Conservation (phyloP, 2,329 filamentous ascomycete genomes). For the Alternaria consortialis region DNA sequence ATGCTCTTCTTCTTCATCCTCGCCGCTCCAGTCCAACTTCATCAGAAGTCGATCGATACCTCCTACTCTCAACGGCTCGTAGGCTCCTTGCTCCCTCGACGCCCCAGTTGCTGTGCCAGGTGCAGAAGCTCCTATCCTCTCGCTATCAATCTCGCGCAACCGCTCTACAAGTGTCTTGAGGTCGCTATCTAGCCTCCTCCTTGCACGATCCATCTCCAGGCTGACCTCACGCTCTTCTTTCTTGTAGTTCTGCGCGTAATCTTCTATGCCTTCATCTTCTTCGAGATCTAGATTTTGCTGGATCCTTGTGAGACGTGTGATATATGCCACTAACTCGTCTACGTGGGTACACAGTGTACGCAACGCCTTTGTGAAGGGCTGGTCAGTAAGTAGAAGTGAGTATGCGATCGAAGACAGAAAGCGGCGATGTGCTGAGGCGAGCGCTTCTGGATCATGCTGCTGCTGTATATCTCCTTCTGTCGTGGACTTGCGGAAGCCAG, state of each 20-base stretch:
- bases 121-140: slow-evolving; percentile 49
- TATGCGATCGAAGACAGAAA: slow-evolving; percentile 76
- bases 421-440: slow-evolving; percentile 79
- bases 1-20: slow-evolving; percentile 41
- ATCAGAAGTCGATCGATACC: slow-evolving; percentile 87
- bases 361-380: slow-evolving; percentile 69
- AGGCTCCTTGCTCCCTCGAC: slow-evolving; percentile 59
- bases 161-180: slow-evolving; percentile 69
- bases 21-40: slow-evolving; percentile 77
- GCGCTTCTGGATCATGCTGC: slow-evolving; percentile 82
- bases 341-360: slow-evolving; percentile 75
- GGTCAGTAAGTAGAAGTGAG: slow-evolving; percentile 71
- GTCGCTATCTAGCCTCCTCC: slow-evolving; percentile 70
- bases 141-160: slow-evolving; percentile 68
- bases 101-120: slow-evolving; percentile 20
- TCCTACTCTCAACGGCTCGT: slow-evolving; percentile 75
- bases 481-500: slow-evolving; percentile 13
- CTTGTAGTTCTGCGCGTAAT: slow-evolving; percentile 58
- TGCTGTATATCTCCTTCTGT: slow-evolving; percentile 10
- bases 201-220: slow-evolving; percentile 69
- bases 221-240: slow-evolving; percentile 76
- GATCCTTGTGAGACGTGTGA: slow-evolving; percentile 77
- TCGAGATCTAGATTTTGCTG: slow-evolving; percentile 84
- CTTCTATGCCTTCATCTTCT: slow-evolving; percentile 81
- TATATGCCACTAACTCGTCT: slow-evolving; percentile 82